A percentile compares a stretch with the other conserved stretches of the same genome.
phyloP scores from a whole-genome alignment of 2,329 filamentous ascomycete species.

The Madurella fahalii region DNA sequence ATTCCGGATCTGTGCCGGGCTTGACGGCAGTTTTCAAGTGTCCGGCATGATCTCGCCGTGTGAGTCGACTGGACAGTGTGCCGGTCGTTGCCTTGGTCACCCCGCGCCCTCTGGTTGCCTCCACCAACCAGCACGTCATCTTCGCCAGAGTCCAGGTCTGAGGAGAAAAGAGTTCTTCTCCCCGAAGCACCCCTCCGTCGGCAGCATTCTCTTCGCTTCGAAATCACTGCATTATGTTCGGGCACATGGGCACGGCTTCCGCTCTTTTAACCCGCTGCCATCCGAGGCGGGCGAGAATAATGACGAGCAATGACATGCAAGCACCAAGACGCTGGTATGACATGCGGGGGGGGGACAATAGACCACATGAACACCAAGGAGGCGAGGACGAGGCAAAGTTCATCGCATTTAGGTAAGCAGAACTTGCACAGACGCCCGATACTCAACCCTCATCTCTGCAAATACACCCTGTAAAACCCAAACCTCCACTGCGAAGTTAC shows the following conservation, averaged over 20 bases:
- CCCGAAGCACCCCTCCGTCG: too few species aligned
- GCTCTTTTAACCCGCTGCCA: neutral
- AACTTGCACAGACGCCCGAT: too few species aligned
- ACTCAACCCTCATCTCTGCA: slow-evolving; percentile 2
- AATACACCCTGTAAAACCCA: slow-evolving; percentile 9
- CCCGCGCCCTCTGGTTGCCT: neutral
- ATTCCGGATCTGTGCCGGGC: neutral
- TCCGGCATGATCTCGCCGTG: slow-evolving; percentile 10
- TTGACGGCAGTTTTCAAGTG: neutral
- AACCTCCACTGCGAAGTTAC: slow-evolving; percentile 7
- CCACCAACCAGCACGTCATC: neutral
- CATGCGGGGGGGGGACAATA: neutral
- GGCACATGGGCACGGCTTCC: too few species aligned
- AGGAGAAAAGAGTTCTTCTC: too few species aligned
- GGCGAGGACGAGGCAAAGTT: too few species aligned
- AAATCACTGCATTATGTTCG: too few species aligned
- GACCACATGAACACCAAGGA: slow-evolving; percentile 3
- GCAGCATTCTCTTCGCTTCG: too few species aligned
- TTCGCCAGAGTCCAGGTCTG: neutral
- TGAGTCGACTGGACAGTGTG: slow-evolving; percentile 4
- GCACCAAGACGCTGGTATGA: neutral
- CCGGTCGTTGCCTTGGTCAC: neutral
- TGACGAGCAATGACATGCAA: slow-evolving; percentile 3
- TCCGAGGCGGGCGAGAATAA: neutral
- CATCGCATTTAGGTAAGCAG: too few species aligned